These are phyloP conservation scores for Aphanomyces invadans DNA, from an alignment of 352 stramenopile species.

Conservation along the genomic window DNA sequence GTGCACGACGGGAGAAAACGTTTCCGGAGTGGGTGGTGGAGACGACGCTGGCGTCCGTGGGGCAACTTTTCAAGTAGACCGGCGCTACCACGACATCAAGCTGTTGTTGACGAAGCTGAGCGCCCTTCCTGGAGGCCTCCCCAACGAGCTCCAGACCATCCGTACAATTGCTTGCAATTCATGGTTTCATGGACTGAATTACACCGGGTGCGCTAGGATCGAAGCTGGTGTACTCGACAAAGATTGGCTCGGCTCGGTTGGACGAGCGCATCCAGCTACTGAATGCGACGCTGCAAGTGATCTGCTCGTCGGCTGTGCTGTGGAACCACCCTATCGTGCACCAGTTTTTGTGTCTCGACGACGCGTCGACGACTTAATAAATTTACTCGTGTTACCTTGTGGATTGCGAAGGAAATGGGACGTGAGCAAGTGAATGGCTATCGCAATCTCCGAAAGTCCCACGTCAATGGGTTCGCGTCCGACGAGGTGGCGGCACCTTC, in stretches of 20 bases:
- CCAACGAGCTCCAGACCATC: conserved; percentile 17
- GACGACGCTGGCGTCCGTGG: too few species aligned
- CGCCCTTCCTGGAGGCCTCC: not conserved
- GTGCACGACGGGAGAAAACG: too few species aligned
- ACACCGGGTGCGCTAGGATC: conserved; percentile 4
- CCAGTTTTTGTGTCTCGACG: conserved; percentile 1
- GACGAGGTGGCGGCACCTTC: not conserved
- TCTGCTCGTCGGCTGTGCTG: not conserved
- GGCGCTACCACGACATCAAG: conserved; percentile 20
- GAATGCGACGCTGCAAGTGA: conserved; percentile 12
- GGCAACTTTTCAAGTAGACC: conserved; percentile 16
- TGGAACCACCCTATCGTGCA: conserved; percentile 5
- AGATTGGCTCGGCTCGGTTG: conserved; percentile 5
- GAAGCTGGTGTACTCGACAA: conserved; percentile 18
- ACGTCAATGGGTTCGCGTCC: not conserved
- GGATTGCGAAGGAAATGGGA: too few species aligned
- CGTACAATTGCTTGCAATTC: not conserved
- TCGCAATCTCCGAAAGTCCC: not conserved
- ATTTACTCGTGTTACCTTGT: not conserved
- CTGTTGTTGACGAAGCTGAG: conserved; percentile 15
- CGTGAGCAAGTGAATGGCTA: not conserved
- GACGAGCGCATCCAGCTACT: conserved; percentile 13
- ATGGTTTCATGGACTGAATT: too few species aligned
- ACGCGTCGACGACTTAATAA: not conserved
- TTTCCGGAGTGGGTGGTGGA: too few species aligned